Percentiles rank a stretch among this genome's conserved stretches.
Conservation (phyloP, 2,329 filamentous ascomycete species). For the Monilinia fructigena region DNA sequence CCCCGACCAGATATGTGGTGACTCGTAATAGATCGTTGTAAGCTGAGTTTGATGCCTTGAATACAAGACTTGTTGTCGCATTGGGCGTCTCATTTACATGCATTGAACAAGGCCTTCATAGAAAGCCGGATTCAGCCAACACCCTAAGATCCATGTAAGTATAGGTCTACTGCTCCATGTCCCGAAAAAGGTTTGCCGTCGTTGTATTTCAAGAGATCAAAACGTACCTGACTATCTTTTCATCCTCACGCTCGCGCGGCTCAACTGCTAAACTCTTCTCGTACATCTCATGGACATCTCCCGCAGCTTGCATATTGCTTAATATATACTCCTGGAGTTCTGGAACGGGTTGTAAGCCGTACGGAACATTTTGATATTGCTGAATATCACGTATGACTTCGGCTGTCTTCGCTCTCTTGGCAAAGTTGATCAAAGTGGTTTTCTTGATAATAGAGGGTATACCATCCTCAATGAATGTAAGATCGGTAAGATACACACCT, state of each 20-base stretch:
- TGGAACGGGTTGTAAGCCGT: conserved; percentile 80
- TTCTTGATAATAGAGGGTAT: conserved; percentile 96
- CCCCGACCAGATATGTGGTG: neutral
- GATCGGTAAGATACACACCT: conserved; percentile 95
- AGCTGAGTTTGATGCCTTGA: neutral
- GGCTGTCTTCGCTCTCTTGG: conserved; percentile 95
- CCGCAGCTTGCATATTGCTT: conserved; percentile 91
- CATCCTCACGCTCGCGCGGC: conserved; percentile 93
- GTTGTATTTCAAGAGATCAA: conserved; percentile 10
- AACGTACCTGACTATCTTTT: conserved; percentile 89
- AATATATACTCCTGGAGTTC: conserved; percentile 97
- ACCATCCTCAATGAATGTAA: conserved; percentile 98
- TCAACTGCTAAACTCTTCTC: conserved; percentile 93
- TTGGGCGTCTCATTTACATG: neutral
- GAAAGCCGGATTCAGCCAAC: conserved; percentile 60
- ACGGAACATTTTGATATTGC: conserved; percentile 98
- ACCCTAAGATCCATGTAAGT: conserved; percentile 47
- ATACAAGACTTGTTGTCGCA: neutral
- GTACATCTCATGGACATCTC: conserved; percentile 99
- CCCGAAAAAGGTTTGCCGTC: conserved; percentile 13
- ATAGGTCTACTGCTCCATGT: conserved; percentile 29
- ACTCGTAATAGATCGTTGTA: conserved; percentile 4
- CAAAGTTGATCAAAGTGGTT: conserved; percentile 96
- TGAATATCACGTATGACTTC: conserved; percentile 98
- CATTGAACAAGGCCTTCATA: conserved; percentile 41